Base-by-base conservation (phyloP, 2,329 filamentous ascomycete genomes). In the Ceratocystis lukuohia region DNA sequence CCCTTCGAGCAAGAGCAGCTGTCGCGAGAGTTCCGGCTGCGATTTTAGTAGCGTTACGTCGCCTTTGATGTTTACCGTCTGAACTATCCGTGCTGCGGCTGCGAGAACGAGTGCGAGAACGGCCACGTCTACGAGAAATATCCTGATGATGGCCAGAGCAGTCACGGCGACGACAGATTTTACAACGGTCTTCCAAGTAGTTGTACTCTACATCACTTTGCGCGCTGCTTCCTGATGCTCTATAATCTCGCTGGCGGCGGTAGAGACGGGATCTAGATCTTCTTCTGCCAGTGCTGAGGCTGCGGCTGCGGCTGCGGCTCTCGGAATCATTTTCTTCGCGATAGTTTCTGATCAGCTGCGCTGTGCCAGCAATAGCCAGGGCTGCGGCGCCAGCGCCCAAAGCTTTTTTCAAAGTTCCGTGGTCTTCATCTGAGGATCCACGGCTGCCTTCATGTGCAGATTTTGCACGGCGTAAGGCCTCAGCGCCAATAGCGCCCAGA, bases 351-450 rank as follows among this genome's bases (percentile, higher is more conserved):
- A 83, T 81, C 71, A 85, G 86, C 72, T 86, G 86, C 69, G 83
- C 80, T 4, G 84, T 84, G n/a, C 84, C 84, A 2, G 84, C 84
- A 22, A 85, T 82, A 6, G 84, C 84, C 28, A 87, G 77, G 17
- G 84, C 84, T 25, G 84, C 83, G 8, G 84, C 84, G 7, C 84
- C 84, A 53, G 86, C 78, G 41, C 84, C 84, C 25, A 87, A 76
- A 25, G 83, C 84, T 1, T 82, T 85, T 73, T 84, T 84, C 65
- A 87, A 75, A 62, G 79, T 79, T 53, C 77, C 77, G 53, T 78
- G 77, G 3, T 85, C 83, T 10, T 82, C 80, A 5, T 22, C 20
- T 3, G 56, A 37, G 28, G 56, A 37, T 25, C 56, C 25, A 30
- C 56, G 28, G 28, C 22, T 17, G 46, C 44, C 20, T 17, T 61